Conservation (phyloP, 1,284 basidiomycete genomes). For the Ceratorhiza oryzae-sativae region DNA sequence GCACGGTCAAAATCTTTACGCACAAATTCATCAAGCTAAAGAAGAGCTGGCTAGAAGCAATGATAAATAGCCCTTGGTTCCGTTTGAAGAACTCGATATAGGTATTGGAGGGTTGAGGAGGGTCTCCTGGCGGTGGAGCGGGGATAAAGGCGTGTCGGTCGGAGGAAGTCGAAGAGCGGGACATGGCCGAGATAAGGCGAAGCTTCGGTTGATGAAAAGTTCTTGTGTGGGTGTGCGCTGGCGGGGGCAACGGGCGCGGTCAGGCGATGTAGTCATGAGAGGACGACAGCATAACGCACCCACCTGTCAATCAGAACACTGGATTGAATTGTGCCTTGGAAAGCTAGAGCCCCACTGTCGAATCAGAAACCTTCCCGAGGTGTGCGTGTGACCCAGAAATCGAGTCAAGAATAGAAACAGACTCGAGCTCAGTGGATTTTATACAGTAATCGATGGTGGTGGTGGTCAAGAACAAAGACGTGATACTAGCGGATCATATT, state of each 20-base stretch:
- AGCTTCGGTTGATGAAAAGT: not conserved
- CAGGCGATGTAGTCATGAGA: not conserved
- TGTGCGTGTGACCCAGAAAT: not conserved
- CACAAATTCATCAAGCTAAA: slow-evolving; percentile 37
- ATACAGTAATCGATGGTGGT: not conserved
- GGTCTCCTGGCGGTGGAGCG: not conserved
- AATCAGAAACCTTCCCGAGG: slow-evolving; percentile 5
- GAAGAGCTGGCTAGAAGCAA: slow-evolving; percentile 36
- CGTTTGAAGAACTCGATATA: slow-evolving; percentile 20
- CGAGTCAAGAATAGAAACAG: not conserved
- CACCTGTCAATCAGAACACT: not conserved
- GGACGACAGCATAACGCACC: not conserved
- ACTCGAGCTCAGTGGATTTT: not conserved
- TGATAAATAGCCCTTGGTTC: slow-evolving; percentile 38
- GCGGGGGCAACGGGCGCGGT: not conserved
- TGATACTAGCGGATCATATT: not conserved
- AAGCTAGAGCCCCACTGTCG: not conserved
- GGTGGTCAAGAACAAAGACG: slow-evolving; percentile 2
- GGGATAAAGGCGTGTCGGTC: slow-evolving; percentile 22
- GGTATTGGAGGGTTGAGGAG: not conserved
- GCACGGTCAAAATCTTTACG: slow-evolving; percentile 32
- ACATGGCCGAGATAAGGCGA: not conserved
- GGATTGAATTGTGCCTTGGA: not conserved
- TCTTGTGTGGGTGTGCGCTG: not conserved
- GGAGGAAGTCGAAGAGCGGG: slow-evolving; percentile 1